Percentiles rank a stretch among this genome's conserved stretches.
Evolutionary conservation across 495 filamentous ascomycete species (phyloP).

Genomic region (Hyaloscypha hepaticicola): DNA sequence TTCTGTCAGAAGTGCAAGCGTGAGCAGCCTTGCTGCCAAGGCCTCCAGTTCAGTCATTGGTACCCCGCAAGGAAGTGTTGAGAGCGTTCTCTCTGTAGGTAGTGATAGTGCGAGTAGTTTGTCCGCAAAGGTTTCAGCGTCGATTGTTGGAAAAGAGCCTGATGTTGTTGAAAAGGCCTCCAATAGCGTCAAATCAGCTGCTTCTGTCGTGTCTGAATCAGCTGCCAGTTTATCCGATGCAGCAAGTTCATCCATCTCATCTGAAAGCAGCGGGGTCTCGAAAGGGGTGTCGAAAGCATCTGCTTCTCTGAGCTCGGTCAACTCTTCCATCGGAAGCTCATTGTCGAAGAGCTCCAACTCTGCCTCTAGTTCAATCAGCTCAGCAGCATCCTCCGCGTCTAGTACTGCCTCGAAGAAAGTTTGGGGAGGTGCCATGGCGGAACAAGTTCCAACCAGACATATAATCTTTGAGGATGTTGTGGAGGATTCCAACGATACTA

Average conservation of each 20-base stretch:
- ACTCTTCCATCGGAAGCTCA: slow-evolving; percentile 34
- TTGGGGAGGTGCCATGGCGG: slow-evolving; percentile 55
- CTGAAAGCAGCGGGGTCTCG: slow-evolving; percentile 17
- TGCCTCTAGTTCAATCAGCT: slow-evolving; percentile 23
- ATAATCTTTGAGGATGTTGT: slow-evolving; percentile 55
- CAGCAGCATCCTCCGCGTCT: slow-evolving; percentile 23
- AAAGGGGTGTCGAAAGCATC: slow-evolving; percentile 24
- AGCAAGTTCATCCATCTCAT: slow-evolving; percentile 24
- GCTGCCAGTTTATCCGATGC: slow-evolving; percentile 31
- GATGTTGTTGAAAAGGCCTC: slow-evolving; percentile 32
- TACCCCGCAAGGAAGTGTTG: slow-evolving; percentile 32
- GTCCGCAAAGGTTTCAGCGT: slow-evolving; percentile 26
- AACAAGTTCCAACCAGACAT: slow-evolving; percentile 45
- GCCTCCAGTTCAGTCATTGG: slow-evolving; percentile 35
- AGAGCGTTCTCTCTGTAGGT: slow-evolving; percentile 35
- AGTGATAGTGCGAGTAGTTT: slow-evolving; percentile 29
- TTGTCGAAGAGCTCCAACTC: slow-evolving; percentile 28
- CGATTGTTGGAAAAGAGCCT: slow-evolving; percentile 33
- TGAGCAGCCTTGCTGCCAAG: slow-evolving; percentile 22
- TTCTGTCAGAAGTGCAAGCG: slow-evolving; percentile 29
- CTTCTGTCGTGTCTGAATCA: slow-evolving; percentile 30
- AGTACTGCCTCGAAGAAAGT: slow-evolving; percentile 42
- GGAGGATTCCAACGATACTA: slow-evolving; percentile 42
- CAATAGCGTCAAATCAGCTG: slow-evolving; percentile 27
- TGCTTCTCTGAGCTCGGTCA: slow-evolving; percentile 29